Base-by-base conservation (phyloP, 371 early-diverging fungal genomes). In the Apophysomyces variabilis region DNA sequence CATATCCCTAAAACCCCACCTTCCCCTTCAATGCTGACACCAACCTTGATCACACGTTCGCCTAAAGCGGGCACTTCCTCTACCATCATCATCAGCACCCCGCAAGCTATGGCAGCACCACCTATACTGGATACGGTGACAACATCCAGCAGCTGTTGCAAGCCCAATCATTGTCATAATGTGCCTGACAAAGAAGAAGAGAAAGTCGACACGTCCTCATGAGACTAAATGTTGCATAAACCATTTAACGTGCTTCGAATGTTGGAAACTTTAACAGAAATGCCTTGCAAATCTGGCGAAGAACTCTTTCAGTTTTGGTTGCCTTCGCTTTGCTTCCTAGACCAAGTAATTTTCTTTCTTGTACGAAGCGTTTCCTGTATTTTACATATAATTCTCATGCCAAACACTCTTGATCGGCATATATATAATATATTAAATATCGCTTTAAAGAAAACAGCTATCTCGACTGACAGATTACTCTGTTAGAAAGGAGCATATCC, bases 401-500 rank as follows among this genome's bases (percentile, higher is more conserved):
- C 32, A 26, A 26, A 26, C 32, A 26, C 32, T 26, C 32, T 26
- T 26, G 32, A 26, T 26, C 32, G 32, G 32, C 32, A 26, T 26
- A 26, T 26, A 26, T 26, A 26, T 26, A 26, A 26, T 26, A 26
- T 26, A 26, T 26, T 26, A 26, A 26, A 26, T 26, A 26, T 26
- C 32, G 32, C 32, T 26, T 26, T 26, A 3, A 26, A 26, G 3
- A 26, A 45, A 13, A 26, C 54, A 50, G 5, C 21, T 32, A 50
- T 50, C 3, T 26, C 32, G 32, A 2, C 32, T 3, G 32, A 21
- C 38, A 32, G 3, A 16, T 2, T 32, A 60, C 57, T 71, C 54
- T 50, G 32, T 50, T 21, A 90, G 70, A 90, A 86, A 5, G 82
- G 76, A 3, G 84, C 85, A 37, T 70, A 76, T 14, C 76, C 85